Percentiles rank a stretch among this genome's conserved stretches.
Evolutionary conservation across 2,329 filamentous ascomycete species (phyloP).

Genomic region (Cladorrhinum sp.): DNA sequence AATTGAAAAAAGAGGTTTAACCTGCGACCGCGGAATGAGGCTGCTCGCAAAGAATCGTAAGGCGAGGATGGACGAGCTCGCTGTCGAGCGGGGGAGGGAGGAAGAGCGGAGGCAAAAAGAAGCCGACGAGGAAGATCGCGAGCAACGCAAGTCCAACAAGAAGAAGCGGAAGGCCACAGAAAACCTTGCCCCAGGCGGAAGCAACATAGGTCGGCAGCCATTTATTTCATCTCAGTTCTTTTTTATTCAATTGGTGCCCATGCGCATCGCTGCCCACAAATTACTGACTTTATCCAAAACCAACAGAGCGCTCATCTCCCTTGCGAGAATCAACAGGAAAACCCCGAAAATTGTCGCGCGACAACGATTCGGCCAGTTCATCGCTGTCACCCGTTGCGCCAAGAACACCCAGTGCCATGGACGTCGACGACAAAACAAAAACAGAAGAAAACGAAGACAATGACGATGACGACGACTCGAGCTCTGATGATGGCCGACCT

Average conservation of each 20-base stretch:
- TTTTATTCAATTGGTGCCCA: neutral
- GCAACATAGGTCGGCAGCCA: constrained; percentile 32
- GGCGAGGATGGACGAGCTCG: constrained; percentile 54
- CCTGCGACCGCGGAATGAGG: constrained; percentile 72
- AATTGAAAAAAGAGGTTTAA: constrained; percentile 63
- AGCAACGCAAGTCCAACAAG: constrained; percentile 58
- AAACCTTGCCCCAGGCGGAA: constrained; percentile 54
- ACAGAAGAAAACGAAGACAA: constrained; percentile 37
- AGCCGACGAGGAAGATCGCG: constrained; percentile 46
- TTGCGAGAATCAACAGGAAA: constrained; percentile 48
- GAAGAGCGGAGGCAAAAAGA: constrained; percentile 50
- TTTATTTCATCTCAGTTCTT: constrained; percentile 2
- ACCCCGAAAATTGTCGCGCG: constrained; percentile 49
- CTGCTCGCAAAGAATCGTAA: constrained; percentile 65
- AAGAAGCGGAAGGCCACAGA: constrained; percentile 77
- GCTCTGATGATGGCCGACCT: constrained; percentile 57
- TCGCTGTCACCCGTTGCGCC: constrained; percentile 56
- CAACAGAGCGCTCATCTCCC: constrained; percentile 53
- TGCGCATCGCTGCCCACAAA: neutral
- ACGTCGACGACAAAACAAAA: constrained; percentile 54
- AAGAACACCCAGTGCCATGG: constrained; percentile 54
- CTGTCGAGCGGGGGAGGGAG: constrained; percentile 45
- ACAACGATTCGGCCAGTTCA: constrained; percentile 56
- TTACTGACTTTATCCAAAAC: constrained; percentile 17
- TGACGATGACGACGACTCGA: constrained; percentile 42